Evolutionary conservation across 2,329 filamentous ascomycete genomes (phyloP).

Genomic region (Sporothrix curviconia): DNA sequence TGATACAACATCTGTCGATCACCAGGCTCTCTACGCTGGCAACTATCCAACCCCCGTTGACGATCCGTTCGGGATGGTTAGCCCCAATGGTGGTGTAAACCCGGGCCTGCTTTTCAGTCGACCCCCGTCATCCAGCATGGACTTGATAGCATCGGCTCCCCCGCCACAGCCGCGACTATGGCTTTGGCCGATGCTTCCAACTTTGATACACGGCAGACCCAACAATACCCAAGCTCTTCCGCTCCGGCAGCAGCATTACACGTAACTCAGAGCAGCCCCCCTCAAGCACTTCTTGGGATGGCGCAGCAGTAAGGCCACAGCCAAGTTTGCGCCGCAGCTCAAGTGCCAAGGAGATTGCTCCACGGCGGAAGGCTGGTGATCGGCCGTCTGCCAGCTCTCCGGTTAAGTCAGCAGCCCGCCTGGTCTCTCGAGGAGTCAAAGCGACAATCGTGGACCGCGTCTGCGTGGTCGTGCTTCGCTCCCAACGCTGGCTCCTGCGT

Average conservation of each 20-base stretch:
- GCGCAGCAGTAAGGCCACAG: constrained; percentile 26
- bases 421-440: constrained; percentile 48
- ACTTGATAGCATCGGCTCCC: constrained; percentile 25
- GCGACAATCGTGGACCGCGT: constrained; percentile 46
- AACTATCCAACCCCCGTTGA: constrained; percentile 41
- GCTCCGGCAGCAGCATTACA: constrained; percentile 16
- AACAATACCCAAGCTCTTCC: constrained; percentile 23
- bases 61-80: constrained; percentile 45
- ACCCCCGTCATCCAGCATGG: constrained; percentile 42
- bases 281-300: constrained; percentile 22
- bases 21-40: constrained; percentile 33
- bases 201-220: constrained; percentile 17
- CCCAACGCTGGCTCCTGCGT: constrained; percentile 42
- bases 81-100: constrained; percentile 45
- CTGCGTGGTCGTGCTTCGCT: constrained; percentile 34
- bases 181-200: constrained; percentile 13
- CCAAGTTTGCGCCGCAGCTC: constrained; percentile 39
- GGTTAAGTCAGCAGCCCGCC: constrained; percentile 42
- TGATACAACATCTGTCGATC: constrained; percentile 32
- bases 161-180: not conserved
- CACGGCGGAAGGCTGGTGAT: constrained; percentile 36
- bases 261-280: constrained; percentile 23
- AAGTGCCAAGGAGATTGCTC: constrained; percentile 38
- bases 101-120: constrained; percentile 53
- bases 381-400: constrained; percentile 43